Percentiles rank a stretch among this genome's conserved stretches.
Conservation (phyloP, 202 grass and related monocot species). For the Tripidium arundinaceum region DNA sequence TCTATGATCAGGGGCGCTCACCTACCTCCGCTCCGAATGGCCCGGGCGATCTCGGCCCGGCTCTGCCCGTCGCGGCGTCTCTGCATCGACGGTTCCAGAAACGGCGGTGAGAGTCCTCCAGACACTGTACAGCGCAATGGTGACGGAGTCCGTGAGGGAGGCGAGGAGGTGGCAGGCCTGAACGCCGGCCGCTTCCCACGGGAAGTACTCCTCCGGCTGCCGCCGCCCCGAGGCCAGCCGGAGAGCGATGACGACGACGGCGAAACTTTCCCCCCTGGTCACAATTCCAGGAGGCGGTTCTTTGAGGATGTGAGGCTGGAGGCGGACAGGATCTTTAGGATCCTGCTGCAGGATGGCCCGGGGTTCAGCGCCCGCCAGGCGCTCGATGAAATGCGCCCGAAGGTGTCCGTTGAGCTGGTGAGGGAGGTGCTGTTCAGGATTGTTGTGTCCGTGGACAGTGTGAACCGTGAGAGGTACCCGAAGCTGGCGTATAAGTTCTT, state of each 20-base stretch:
- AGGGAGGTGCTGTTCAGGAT: slow-evolving; percentile 64
- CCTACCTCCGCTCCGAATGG: slow-evolving; percentile 12
- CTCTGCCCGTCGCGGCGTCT: slow-evolving; percentile 34
- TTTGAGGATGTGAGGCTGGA: slow-evolving; percentile 29
- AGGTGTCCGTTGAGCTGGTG: slow-evolving; percentile 48
- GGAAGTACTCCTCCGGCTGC: slow-evolving; percentile 56
- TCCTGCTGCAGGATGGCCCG: slow-evolving; percentile 75
- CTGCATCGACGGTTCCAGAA: slow-evolving; percentile 11
- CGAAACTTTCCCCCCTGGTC: background rate
- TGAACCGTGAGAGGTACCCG: slow-evolving; percentile 52
- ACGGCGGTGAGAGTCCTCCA: background rate
- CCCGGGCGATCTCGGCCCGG: slow-evolving; percentile 12
- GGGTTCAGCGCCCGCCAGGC: slow-evolving; percentile 54
- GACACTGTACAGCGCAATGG: background rate
- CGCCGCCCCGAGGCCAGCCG: slow-evolving; percentile 10
- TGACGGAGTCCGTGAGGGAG: background rate
- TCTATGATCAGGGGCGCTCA: slow-evolving; percentile 21
- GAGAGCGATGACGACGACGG: slow-evolving; percentile 34
- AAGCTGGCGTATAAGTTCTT: slow-evolving; percentile 86
- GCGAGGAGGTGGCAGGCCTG: slow-evolving; percentile 1
- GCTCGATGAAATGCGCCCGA: slow-evolving; percentile 64
- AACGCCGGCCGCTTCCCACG: slow-evolving; percentile 38
- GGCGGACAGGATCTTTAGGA: slow-evolving; percentile 50
- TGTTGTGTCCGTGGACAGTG: slow-evolving; percentile 38
- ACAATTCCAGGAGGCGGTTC: slow-evolving; percentile 10